A percentile compares a stretch with the other conserved stretches of the same genome.
Evolutionary conservation across 2,329 filamentous ascomycete species (phyloP).

Genomic region (Venturia asperata): DNA sequence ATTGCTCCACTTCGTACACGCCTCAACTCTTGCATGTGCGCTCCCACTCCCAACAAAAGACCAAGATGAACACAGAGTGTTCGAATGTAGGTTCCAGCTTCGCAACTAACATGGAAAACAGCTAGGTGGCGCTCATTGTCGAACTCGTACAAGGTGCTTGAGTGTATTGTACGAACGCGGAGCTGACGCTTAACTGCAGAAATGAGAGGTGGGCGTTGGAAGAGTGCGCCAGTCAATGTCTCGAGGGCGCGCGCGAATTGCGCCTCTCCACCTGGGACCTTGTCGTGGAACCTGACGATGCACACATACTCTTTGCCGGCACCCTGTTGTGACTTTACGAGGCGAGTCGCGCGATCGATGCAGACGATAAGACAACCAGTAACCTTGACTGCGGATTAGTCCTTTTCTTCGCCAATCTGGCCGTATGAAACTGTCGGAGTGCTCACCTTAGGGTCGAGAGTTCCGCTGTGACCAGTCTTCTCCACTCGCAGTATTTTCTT

Average conservation of each 20-base stretch:
- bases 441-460: slow-evolving; percentile 77
- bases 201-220: slow-evolving; percentile 94
- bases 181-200: slow-evolving; percentile 98
- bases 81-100: slow-evolving; percentile 97
- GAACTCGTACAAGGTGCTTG: slow-evolving; percentile 91
- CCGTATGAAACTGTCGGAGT: neutral
- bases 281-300: slow-evolving; percentile 91
- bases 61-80: slow-evolving; percentile 94
- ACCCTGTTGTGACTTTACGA: slow-evolving; percentile 98
- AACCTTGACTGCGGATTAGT: slow-evolving; percentile 42
- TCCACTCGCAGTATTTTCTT: slow-evolving; percentile 94
- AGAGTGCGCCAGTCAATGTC: slow-evolving; percentile 91
- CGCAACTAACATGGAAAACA: slow-evolving; percentile 99
- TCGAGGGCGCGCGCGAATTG: slow-evolving; percentile 92
- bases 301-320: slow-evolving; percentile 99
- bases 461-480: slow-evolving; percentile 97
- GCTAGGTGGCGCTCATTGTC: slow-evolving; percentile 96
- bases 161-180: slow-evolving; percentile 95
- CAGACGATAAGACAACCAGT: slow-evolving; percentile 92
- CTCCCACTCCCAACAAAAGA: slow-evolving; percentile 70
- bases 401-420: neutral
- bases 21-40: slow-evolving; percentile 96
- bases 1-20: slow-evolving; percentile 91
- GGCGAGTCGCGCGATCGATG: slow-evolving; percentile 90
- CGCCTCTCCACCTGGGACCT: slow-evolving; percentile 83